Conservation (phyloP, 2,329 filamentous ascomycete species). For the Fusarium sororula region DNA sequence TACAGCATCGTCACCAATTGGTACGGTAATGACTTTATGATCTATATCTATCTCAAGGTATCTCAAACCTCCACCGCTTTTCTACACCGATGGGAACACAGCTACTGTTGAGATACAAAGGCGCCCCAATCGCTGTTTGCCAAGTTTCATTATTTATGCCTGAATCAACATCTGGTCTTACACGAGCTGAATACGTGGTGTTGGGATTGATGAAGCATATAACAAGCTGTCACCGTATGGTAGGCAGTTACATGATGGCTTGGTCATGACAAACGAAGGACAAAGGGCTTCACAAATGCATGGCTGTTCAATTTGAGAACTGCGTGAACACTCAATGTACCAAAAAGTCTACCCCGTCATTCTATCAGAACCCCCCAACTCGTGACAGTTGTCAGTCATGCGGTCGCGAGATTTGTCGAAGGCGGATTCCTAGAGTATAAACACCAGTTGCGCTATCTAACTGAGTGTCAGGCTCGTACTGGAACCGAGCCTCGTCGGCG, state of each 20-base stretch:
- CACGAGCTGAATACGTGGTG: neutral
- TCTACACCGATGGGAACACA: neutral
- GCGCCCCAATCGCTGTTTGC: neutral
- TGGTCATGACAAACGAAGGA: neutral
- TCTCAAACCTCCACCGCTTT: neutral
- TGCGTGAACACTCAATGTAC: neutral
- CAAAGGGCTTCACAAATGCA: neutral
- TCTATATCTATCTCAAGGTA: neutral
- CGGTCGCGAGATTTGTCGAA: slow-evolving; percentile 4
- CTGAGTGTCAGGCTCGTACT: neutral
- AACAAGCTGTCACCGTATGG: neutral
- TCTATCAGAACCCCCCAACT: neutral
- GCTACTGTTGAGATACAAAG: neutral
- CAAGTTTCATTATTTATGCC: neutral
- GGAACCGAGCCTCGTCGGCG: slow-evolving; percentile 8
- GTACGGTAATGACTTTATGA: too few species aligned
- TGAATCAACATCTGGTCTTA: neutral
- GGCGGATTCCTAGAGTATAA: slow-evolving; percentile 5
- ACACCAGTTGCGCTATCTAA: neutral
- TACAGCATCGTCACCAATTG: neutral
- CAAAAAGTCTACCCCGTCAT: neutral
- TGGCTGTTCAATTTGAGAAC: neutral
- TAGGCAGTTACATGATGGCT: neutral
- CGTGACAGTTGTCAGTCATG: neutral
- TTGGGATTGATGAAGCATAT: neutral